A percentile compares a stretch with the other conserved stretches of the same genome.
Conservation (phyloP, 2,329 filamentous ascomycete species). For the Verticillium klebahnii region DNA sequence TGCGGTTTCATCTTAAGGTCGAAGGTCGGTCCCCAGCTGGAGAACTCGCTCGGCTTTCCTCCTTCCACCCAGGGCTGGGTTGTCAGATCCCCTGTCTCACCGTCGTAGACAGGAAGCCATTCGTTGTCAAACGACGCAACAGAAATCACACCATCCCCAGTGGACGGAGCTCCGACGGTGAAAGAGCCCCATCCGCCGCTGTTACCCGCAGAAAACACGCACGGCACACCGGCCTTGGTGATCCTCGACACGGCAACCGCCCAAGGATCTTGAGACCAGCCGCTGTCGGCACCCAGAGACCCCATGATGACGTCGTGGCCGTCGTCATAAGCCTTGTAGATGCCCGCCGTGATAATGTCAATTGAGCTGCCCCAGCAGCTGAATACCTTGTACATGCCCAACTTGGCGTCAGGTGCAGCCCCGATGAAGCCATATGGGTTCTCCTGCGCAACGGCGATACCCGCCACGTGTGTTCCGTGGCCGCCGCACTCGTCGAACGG, state of each 20-base stretch:
- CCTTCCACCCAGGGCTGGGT: conserved; percentile 10
- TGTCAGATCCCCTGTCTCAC: neutral
- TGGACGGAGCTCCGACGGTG: conserved; percentile 7
- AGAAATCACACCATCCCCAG: conserved; percentile 8
- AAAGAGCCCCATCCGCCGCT: conserved; percentile 4
- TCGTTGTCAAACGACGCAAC: conserved; percentile 11
- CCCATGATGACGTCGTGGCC: conserved; percentile 49
- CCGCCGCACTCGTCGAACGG: conserved; percentile 41
- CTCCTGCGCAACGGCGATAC: conserved; percentile 54
- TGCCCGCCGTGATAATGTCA: conserved; percentile 55
- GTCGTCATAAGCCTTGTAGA: conserved; percentile 53
- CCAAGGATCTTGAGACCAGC: conserved; percentile 48
- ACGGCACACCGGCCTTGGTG: conserved; percentile 12
- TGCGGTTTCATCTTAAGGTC: conserved; percentile 38
- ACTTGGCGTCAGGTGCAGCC: conserved; percentile 48
- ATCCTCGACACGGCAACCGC: conserved; percentile 39
- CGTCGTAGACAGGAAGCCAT: neutral
- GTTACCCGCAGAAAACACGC: conserved; percentile 17
- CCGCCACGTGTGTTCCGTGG: conserved; percentile 57
- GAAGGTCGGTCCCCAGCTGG: conserved; percentile 36
- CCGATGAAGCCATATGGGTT: conserved; percentile 49
- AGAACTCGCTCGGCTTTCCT: conserved; percentile 30
- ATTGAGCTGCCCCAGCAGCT: conserved; percentile 46
- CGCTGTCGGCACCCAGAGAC: conserved; percentile 41
- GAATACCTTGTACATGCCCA: conserved; percentile 53